These are phyloP conservation scores for Cercospora sp. DNA, from an alignment of 2,329 filamentous ascomycete genomes.

Conservation along the genomic window DNA sequence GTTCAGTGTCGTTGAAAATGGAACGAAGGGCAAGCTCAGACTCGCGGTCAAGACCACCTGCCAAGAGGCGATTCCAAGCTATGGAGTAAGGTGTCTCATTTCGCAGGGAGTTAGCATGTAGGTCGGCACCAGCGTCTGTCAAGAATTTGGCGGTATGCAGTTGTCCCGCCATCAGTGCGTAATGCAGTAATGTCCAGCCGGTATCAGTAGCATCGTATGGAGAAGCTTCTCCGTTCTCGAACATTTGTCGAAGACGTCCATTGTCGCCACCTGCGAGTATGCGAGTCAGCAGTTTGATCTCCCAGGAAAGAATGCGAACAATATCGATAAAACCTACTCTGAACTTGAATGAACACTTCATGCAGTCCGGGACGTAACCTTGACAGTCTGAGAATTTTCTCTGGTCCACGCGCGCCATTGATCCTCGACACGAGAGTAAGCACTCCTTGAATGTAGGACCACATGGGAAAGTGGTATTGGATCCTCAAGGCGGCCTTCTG, in stretches of 20 bases:
- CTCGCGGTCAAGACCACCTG: neutral
- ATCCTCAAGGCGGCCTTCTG: neutral
- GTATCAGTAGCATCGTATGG: neutral
- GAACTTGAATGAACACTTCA: neutral
- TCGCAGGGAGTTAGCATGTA: neutral
- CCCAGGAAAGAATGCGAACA: neutral
- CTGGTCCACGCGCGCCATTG: neutral
- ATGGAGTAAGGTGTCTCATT: neutral
- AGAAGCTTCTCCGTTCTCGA: neutral
- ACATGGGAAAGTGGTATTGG: neutral
- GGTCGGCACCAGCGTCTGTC: neutral
- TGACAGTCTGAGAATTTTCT: neutral
- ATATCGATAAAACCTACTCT: neutral
- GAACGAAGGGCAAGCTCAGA: neutral
- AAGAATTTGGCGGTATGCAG: neutral
- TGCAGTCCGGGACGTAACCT: neutral
- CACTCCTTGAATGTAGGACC: neutral
- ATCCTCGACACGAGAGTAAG: neutral
- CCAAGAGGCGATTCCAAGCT: neutral
- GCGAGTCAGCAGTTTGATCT: neutral
- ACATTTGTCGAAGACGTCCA: neutral
- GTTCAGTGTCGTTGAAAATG: neutral
- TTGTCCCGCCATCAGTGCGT: neutral
- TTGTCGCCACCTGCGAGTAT: neutral
- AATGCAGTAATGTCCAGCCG: neutral